Conservation (phyloP, 2,329 filamentous ascomycete species). For the Xylaria hypoxylon region DNA sequence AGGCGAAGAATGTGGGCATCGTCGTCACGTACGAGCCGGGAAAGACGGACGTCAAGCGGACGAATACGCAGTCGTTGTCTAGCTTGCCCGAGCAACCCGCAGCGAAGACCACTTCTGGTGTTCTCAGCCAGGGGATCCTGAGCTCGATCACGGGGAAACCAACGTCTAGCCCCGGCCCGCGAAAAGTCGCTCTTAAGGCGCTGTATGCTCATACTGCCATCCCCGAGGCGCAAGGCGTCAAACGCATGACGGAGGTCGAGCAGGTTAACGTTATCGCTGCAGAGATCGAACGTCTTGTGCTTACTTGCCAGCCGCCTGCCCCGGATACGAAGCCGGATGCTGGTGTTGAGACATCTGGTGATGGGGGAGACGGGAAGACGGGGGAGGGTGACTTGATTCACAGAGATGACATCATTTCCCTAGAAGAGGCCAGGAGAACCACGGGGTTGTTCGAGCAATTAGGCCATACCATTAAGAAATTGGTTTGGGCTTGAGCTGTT, state of each 20-base stretch:
- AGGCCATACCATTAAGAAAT: slow-evolving; percentile 90
- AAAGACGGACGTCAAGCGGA: slow-evolving; percentile 76
- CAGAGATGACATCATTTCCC: slow-evolving; percentile 79
- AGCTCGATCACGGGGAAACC: slow-evolving; percentile 45
- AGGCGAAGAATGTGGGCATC: slow-evolving; percentile 84
- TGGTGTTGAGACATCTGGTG: slow-evolving; percentile 37
- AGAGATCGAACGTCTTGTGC: slow-evolving; percentile 78
- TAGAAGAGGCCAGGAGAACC: slow-evolving; percentile 86
- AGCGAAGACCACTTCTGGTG: slow-evolving; percentile 40
- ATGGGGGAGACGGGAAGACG: slow-evolving; percentile 39
- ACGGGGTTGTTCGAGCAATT: slow-evolving; percentile 88
- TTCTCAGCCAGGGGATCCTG: slow-evolving; percentile 44
- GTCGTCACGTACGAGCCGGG: slow-evolving; percentile 81
- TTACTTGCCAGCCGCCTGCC: slow-evolving; percentile 58
- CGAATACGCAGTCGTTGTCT: slow-evolving; percentile 86
- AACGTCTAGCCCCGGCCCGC: slow-evolving; percentile 49
- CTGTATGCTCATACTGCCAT: slow-evolving; percentile 65
- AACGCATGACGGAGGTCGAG: slow-evolving; percentile 65
- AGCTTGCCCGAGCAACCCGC: slow-evolving; percentile 56
- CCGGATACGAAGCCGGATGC: slow-evolving; percentile 24
- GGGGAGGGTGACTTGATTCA: slow-evolving; percentile 56
- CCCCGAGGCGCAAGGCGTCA: slow-evolving; percentile 63
- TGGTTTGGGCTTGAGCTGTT: slow-evolving; percentile 79
- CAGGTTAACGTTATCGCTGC: slow-evolving; percentile 74
- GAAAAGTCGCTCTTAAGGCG: slow-evolving; percentile 67